Percentiles rank a stretch among this genome's conserved stretches.
These are phyloP conservation scores for Thymus mandschuricus DNA, from an alignment of 257 asterid genomes.

Conservation along the genomic window DNA sequence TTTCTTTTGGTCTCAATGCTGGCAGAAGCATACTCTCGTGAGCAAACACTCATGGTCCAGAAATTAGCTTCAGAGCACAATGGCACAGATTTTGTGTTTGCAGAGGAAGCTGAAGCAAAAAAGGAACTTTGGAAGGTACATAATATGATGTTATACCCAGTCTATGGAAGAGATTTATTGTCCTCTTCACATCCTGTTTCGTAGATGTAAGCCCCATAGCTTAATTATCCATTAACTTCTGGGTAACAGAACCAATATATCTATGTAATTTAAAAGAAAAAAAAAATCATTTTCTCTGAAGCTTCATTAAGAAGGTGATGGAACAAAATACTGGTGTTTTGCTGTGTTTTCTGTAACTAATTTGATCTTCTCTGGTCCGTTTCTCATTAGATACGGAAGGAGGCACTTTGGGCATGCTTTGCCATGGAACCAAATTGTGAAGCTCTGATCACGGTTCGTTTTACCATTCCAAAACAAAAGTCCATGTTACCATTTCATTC, in stretches of 20 bases:
- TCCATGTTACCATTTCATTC: neutral
- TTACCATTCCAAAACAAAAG: neutral
- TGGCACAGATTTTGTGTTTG: slow-evolving; percentile 89
- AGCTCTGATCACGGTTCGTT: slow-evolving; percentile 84
- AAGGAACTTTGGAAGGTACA: slow-evolving; percentile 94
- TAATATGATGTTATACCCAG: neutral
- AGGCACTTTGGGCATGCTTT: slow-evolving; percentile 98
- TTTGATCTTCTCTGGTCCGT: slow-evolving; percentile 18
- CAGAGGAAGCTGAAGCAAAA: slow-evolving; percentile 85
- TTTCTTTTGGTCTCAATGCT: slow-evolving; percentile 26
- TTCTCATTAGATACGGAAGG: slow-evolving; percentile 78
- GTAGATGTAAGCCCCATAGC: no score
- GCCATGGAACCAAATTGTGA: slow-evolving; percentile 86
- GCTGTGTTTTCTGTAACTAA: slow-evolving; percentile 12
- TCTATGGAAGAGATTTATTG: no score
- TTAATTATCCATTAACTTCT: no score
- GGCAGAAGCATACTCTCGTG: slow-evolving; percentile 87
- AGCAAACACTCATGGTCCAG: slow-evolving; percentile 89
- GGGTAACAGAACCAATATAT: no score
- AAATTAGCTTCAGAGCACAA: slow-evolving; percentile 86
- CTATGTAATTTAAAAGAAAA: neutral
- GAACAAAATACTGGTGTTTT: neutral
- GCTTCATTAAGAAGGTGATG: slow-evolving; percentile 1
- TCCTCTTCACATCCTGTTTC: neutral
- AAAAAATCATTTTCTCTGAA: slow-evolving; percentile 19